These are phyloP conservation scores for Blastosporella zonata DNA, from an alignment of 1,284 basidiomycete species.

Conservation along the genomic window DNA sequence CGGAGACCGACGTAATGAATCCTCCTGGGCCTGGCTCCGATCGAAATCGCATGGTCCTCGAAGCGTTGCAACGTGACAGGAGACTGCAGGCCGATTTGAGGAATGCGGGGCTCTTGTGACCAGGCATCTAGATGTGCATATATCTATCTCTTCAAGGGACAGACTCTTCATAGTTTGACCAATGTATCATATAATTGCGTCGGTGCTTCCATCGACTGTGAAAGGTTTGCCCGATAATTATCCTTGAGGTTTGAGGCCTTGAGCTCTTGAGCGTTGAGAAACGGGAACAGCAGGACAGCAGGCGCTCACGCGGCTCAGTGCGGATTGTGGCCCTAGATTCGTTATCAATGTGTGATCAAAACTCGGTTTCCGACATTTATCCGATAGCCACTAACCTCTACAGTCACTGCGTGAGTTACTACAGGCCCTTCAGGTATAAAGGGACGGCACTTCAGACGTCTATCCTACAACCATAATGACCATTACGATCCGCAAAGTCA, in stretches of 20 bases:
- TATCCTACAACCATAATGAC: constrained; percentile 28
- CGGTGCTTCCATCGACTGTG: neutral
- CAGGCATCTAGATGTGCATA: neutral
- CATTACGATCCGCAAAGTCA: constrained; percentile 53
- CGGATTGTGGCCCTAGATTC: neutral
- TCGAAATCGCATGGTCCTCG: constrained; percentile 40
- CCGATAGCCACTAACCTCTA: neutral
- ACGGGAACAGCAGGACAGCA: neutral
- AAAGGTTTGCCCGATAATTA: neutral
- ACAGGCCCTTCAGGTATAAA: neutral
- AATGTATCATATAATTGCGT: constrained; percentile 8
- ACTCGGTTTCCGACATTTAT: constrained; percentile 2
- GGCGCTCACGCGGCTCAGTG: too few species aligned
- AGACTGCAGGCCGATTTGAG: constrained; percentile 59
- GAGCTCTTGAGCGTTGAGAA: too few species aligned
- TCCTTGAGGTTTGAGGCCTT: neutral
- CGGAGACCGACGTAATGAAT: constrained; percentile 37
- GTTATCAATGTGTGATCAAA: constrained; percentile 4
- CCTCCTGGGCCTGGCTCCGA: constrained; percentile 43
- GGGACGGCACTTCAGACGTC: neutral
- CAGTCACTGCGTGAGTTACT: neutral
- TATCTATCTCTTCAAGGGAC: neutral
- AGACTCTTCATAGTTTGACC: neutral
- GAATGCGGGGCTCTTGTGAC: constrained; percentile 61
- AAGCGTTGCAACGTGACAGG: constrained; percentile 52